Evolutionary conservation across 176 grass and related monocot species (phyloP).

Genomic region (Musa acuminata): DNA sequence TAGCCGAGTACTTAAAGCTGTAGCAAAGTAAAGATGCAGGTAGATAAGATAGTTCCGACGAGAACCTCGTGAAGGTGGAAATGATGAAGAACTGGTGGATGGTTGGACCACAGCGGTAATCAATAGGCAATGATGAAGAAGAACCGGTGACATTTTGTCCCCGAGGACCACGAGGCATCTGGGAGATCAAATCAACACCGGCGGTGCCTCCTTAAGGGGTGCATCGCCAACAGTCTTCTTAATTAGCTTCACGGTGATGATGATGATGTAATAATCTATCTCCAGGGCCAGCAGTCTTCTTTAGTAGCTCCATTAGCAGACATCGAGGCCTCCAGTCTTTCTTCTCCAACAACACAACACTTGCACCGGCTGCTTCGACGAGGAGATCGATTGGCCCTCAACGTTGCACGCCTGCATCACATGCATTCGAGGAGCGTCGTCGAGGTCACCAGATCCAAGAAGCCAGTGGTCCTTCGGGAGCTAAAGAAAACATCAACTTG

Average conservation of each 20-base stretch:
- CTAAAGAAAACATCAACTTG: not conserved
- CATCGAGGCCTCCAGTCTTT: not conserved
- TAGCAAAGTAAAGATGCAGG: no score
- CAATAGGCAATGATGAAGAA: constrained; percentile 28
- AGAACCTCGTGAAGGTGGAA: no score
- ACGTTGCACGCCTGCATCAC: no score
- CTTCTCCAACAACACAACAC: not conserved
- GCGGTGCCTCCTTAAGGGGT: constrained; percentile 38
- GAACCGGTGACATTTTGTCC: constrained; percentile 36
- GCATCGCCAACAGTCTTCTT: constrained; percentile 22
- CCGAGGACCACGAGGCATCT: constrained; percentile 37
- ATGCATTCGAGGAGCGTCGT: not conserved
- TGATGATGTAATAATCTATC: constrained; percentile 12
- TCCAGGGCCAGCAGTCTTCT: no score
- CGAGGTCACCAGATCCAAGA: constrained; percentile 6
- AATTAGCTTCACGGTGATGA: constrained; percentile 23
- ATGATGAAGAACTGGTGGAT: no score
- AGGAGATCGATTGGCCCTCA: no score
- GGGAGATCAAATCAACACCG: constrained; percentile 24
- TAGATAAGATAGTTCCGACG: no score
- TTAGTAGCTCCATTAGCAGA: constrained; percentile 5
- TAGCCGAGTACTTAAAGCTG: no score
- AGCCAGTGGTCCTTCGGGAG: not conserved
- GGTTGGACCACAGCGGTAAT: not conserved
- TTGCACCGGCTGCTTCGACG: no score